These are phyloP conservation scores for Acer campestre DNA, from an alignment of 345 rosid species.

Conservation along the genomic window DNA sequence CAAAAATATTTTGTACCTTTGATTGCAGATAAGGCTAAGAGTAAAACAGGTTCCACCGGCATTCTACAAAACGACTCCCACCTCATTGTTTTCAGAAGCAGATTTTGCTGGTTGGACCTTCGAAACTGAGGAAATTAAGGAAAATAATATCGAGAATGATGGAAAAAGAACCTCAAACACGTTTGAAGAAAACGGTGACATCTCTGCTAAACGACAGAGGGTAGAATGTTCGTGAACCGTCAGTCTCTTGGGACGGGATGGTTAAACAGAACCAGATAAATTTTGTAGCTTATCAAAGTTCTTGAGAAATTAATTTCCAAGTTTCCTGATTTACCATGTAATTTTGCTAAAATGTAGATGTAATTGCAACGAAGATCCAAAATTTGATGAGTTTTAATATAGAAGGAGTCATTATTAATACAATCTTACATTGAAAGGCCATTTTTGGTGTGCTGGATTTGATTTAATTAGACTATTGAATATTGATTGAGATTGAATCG, in stretches of 20 bases:
- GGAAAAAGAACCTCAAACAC: neutral
- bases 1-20: neutral
- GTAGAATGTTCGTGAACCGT: constrained; percentile 29
- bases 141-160: neutral
- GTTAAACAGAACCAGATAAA: neutral
- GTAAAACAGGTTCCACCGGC: constrained; percentile 94
- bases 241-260: neutral
- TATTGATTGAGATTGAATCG: neutral
- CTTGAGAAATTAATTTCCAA: neutral
- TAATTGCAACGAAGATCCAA: neutral
- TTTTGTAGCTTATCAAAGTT: constrained; percentile 7
- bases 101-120: constrained; percentile 90
- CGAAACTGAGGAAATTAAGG: constrained; percentile 29
- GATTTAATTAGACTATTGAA: neutral
- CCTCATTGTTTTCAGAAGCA: constrained; percentile 67
- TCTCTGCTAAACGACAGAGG: constrained; percentile 41
- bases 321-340: neutral
- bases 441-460: neutral
- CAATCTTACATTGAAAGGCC: too few relatives aligned
- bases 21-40: constrained; percentile 67
- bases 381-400: neutral
- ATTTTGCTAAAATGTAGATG: constrained; percentile 1
- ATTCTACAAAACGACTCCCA: constrained; percentile 61
- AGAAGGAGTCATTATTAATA: neutral
- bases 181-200: constrained; percentile 17